Evolutionary conservation across 495 filamentous ascomycete species (phyloP).

Genomic region (Aspergillus nidulans): DNA sequence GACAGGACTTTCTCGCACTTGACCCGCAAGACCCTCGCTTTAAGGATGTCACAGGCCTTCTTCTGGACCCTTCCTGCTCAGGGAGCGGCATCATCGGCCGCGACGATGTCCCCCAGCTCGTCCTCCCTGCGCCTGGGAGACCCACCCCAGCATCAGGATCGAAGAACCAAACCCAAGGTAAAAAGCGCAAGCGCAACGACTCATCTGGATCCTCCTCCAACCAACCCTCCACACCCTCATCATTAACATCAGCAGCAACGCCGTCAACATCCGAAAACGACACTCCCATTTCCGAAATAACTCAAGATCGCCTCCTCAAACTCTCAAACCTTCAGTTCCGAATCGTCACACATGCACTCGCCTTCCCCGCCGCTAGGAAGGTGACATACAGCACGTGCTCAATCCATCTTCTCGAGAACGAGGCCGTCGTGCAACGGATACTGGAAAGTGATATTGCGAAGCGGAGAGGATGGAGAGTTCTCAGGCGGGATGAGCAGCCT

Average conservation of each 20-base stretch:
- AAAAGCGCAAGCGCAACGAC: slow-evolving; percentile 34
- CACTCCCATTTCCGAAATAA: slow-evolving; percentile 20
- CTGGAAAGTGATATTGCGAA: slow-evolving; percentile 61
- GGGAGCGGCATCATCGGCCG: slow-evolving; percentile 91
- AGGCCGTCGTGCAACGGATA: slow-evolving; percentile 70
- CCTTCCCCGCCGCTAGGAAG: slow-evolving; percentile 68
- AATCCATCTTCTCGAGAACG: slow-evolving; percentile 79
- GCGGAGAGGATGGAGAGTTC: slow-evolving; percentile 68
- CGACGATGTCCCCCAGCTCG: slow-evolving; percentile 64
- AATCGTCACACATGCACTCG: slow-evolving; percentile 76
- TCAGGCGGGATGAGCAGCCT: slow-evolving; percentile 66
- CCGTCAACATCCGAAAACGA: slow-evolving; percentile 36
- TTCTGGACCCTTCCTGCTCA: slow-evolving; percentile 91
- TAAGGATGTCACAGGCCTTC: slow-evolving; percentile 60
- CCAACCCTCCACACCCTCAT: not conserved
- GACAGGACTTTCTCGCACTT: slow-evolving; percentile 73
- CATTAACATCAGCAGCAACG: not conserved
- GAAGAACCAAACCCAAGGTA: slow-evolving; percentile 25
- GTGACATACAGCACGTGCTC: slow-evolving; percentile 95
- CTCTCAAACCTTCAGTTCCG: slow-evolving; percentile 73
- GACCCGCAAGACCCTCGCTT: slow-evolving; percentile 55
- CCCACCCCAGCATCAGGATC: slow-evolving; percentile 9
- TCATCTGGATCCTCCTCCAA: not conserved
- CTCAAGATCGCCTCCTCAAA: slow-evolving; percentile 56
- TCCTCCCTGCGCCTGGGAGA: slow-evolving; percentile 29